Evolutionary conservation across 345 rosid species (phyloP).

Genomic region (Eucalyptus erythrocorys): DNA sequence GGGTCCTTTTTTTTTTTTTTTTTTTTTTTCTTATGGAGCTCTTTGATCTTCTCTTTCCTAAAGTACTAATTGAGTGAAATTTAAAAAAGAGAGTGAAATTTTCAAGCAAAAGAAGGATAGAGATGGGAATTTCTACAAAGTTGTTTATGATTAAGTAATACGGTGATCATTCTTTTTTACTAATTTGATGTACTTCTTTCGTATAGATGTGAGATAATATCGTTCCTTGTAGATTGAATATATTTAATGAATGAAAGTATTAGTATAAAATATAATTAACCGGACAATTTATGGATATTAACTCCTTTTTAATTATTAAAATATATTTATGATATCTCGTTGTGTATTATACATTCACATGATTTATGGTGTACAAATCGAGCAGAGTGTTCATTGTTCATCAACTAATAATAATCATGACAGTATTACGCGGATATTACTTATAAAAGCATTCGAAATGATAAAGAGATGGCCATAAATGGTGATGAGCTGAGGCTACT

Average conservation of each 20-base stretch:
- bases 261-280: not conserved
- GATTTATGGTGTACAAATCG: not conserved
- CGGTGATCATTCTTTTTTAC: accelerated
- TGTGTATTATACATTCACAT: not conserved
- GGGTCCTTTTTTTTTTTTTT: not conserved
- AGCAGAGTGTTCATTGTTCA: not conserved
- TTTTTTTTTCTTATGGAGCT: not conserved
- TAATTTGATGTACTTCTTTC: not conserved
- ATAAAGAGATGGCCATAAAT: not conserved
- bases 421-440: not conserved
- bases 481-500: not conserved
- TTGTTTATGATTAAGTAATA: not conserved
- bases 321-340: not conserved
- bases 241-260: not conserved
- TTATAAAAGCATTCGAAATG: not conserved
- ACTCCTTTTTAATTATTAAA: not conserved
- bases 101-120: not conserved
- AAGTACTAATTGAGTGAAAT: not conserved
- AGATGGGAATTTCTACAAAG: not conserved
- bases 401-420: not conserved
- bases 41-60: not conserved
- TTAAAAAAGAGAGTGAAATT: not conserved
- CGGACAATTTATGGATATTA: not conserved
- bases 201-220: not conserved
- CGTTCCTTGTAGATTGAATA: not conserved